phyloP scores from a whole-genome alignment of 2,329 filamentous ascomycete species.

The Colletotrichum theobromicola region DNA sequence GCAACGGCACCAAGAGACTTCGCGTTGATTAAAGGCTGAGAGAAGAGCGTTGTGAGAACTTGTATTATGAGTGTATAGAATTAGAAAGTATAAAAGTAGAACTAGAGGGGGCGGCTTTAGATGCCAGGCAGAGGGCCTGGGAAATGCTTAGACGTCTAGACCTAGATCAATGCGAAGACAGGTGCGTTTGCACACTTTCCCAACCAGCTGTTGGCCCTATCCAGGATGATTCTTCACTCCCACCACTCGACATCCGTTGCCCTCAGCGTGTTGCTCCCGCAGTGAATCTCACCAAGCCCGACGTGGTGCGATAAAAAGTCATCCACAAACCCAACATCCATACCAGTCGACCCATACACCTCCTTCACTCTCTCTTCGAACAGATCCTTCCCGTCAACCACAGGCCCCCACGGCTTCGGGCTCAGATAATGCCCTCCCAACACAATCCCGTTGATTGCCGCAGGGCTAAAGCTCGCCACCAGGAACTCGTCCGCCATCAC shows the following conservation, averaged over 20 bases:
- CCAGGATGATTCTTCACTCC: background rate
- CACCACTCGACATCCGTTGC: slow-evolving; percentile 19
- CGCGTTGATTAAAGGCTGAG: background rate
- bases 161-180: background rate
- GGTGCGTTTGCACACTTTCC: background rate
- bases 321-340: slow-evolving; percentile 29
- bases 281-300: slow-evolving; percentile 30
- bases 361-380: slow-evolving; percentile 23
- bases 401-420: slow-evolving; percentile 30
- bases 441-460: slow-evolving; percentile 27
- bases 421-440: slow-evolving; percentile 22
- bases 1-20: slow-evolving; percentile 8
- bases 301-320: slow-evolving; percentile 31
- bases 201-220: accelerated
- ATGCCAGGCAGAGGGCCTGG: background rate
- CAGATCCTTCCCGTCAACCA: slow-evolving; percentile 30
- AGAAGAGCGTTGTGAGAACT: background rate
- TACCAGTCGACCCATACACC: slow-evolving; percentile 26
- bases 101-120: background rate
- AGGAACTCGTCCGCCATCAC: background rate
- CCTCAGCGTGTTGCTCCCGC: slow-evolving; percentile 24
- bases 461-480: slow-evolving; percentile 23
- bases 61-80: background rate
- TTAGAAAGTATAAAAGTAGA: slow-evolving; percentile 6
- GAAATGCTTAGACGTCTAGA: background rate